Evolutionary conservation across 805 yeast species (phyloP).

Genomic region (Starmerella sp.): DNA sequence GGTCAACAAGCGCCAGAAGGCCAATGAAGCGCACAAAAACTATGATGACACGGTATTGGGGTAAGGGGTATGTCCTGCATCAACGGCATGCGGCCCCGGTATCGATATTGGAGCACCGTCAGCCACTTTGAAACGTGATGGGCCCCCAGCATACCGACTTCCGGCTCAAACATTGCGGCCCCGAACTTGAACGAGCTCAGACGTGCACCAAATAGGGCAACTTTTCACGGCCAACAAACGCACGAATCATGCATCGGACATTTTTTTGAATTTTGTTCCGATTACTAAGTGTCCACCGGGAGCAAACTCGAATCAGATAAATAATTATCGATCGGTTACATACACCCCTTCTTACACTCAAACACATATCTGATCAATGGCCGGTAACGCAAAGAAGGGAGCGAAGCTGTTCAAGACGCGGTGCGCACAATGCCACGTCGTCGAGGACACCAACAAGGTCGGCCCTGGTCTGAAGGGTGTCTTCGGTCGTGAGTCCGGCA

Average conservation of each 20-base stretch:
- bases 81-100: background rate
- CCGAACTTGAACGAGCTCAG: too few species aligned
- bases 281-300: slow-evolving; percentile 2
- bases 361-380: slow-evolving; percentile 10
- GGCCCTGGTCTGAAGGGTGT: slow-evolving; percentile 98
- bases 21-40: background rate
- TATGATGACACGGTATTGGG: background rate
- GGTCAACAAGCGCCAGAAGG: background rate
- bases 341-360: background rate
- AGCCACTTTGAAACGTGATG: background rate
- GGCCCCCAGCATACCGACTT: background rate
- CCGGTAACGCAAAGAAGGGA: slow-evolving; percentile 81
- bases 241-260: slow-evolving; percentile 6
- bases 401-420: slow-evolving; percentile 97
- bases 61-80: background rate
- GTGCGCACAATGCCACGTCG: slow-evolving; percentile 98
- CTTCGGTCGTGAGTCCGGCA: slow-evolving; percentile 84
- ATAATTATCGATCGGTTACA: background rate
- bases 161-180: background rate
- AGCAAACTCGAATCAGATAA: slow-evolving; percentile 1
- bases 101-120: background rate
- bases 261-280: background rate
- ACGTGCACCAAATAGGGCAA: too few species aligned
- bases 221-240: background rate
- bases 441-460: slow-evolving; percentile 90